phyloP scores from a whole-genome alignment of 2,329 filamentous ascomycete genomes.

The Xylariaceae sp. region DNA sequence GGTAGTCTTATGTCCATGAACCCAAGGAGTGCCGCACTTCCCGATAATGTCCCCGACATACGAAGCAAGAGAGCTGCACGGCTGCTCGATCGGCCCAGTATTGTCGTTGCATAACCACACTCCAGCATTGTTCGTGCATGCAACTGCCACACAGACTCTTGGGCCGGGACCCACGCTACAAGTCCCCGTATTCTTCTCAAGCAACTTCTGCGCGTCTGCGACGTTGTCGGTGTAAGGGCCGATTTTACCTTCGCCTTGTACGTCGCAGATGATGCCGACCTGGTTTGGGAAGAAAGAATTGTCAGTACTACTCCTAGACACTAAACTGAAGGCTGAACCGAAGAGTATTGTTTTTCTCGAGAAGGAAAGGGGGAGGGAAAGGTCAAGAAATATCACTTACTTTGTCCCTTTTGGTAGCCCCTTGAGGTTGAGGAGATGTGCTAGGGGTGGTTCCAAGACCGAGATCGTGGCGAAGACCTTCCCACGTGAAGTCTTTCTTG shows the following conservation, averaged over 20 bases:
- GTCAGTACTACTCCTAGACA: too few species aligned
- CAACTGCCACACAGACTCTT: constrained; percentile 10
- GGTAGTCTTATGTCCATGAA: not conserved
- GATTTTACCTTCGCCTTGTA: not conserved
- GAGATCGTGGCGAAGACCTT: not conserved
- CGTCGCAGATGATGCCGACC: constrained; percentile 12
- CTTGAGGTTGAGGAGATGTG: not conserved
- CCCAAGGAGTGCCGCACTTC: not conserved
- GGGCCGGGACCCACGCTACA: constrained; percentile 8
- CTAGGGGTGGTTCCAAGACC: not conserved
- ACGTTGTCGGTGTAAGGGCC: not conserved
- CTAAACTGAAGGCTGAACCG: too few species aligned
- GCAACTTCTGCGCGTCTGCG: not conserved
- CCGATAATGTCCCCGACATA: constrained; percentile 24
- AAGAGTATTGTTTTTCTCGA: too few species aligned
- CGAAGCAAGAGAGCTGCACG: constrained; percentile 17
- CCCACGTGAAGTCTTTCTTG: constrained; percentile 5
- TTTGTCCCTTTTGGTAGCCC: not conserved
- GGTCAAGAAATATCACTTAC: not conserved
- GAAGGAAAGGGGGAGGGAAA: too few species aligned
- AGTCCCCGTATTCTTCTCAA: not conserved
- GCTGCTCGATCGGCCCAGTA: not conserved
- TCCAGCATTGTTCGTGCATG: constrained; percentile 17
- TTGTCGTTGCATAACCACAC: constrained; percentile 34
- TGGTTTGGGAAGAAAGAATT: too few species aligned